phyloP scores from a whole-genome alignment of 2,329 filamentous ascomycete species.

The Didymella segeticola region DNA sequence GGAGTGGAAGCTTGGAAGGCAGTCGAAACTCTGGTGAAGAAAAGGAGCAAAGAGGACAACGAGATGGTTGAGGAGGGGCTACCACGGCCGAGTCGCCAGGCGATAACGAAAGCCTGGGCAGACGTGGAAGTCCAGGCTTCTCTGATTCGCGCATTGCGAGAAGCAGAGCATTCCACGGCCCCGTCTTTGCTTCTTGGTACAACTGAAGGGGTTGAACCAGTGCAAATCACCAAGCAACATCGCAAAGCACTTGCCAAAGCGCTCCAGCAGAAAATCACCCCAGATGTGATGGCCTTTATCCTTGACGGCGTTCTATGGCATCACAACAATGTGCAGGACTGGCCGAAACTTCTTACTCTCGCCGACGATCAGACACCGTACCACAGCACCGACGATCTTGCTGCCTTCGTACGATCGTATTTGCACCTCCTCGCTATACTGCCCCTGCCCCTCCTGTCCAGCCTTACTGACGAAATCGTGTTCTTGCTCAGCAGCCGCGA shows the following conservation, averaged over 20 bases:
- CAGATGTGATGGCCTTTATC: constrained; percentile 53
- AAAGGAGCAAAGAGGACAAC: constrained; percentile 39
- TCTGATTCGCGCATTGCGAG: constrained; percentile 36
- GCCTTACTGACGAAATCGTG: constrained; percentile 45
- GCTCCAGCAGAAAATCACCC: constrained; percentile 35
- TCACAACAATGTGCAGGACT: constrained; percentile 37
- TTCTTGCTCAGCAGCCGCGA: constrained; percentile 48
- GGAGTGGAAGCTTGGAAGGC: constrained; percentile 45
- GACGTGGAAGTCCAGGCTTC: constrained; percentile 29
- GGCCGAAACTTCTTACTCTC: constrained; percentile 46
- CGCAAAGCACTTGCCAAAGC: constrained; percentile 42
- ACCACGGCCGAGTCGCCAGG: constrained; percentile 35
- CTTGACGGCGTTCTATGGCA: constrained; percentile 50
- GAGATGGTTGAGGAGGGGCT: constrained; percentile 44
- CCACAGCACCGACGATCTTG: constrained; percentile 49
- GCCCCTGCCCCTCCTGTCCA: constrained; percentile 43
- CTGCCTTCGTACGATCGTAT: constrained; percentile 50
- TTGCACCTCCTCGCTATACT: constrained; percentile 53
- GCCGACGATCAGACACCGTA: constrained; percentile 53
- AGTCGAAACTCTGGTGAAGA: constrained; percentile 43
- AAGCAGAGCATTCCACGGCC: constrained; percentile 7
- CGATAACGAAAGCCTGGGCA: constrained; percentile 41
- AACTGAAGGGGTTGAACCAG: not conserved
- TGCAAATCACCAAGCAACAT: constrained; percentile 42
- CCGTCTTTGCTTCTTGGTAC: not conserved